Conservation (phyloP, 495 filamentous ascomycete species). For the Daldinia grandis region DNA sequence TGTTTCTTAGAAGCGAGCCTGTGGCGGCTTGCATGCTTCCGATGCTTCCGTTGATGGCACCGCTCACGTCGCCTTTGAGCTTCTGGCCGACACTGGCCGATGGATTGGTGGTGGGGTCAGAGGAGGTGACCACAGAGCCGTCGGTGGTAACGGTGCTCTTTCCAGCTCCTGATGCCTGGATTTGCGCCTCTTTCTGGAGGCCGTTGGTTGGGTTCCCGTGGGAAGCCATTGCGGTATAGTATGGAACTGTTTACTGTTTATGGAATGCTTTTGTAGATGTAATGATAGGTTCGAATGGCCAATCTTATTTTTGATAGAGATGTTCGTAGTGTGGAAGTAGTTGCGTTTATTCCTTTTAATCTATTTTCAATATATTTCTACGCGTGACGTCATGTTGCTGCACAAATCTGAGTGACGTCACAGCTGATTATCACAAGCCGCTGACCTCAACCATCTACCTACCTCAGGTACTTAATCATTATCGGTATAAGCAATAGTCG, state of each 20-base stretch:
- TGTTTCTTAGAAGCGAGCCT: slow-evolving; percentile 32
- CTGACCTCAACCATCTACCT: neutral
- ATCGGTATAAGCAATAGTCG: too few relatives aligned
- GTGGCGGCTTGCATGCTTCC: slow-evolving; percentile 36
- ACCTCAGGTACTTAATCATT: too few relatives aligned
- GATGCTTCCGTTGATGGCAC: slow-evolving; percentile 32
- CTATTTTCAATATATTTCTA: neutral
- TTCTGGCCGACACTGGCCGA: slow-evolving; percentile 30
- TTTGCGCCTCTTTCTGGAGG: slow-evolving; percentile 20
- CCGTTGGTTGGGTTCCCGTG: slow-evolving; percentile 29
- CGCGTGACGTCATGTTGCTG: neutral
- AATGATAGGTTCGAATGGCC: neutral
- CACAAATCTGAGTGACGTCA: neutral
- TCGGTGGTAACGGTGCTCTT: slow-evolving; percentile 20
- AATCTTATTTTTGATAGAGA: neutral
- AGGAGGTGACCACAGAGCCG: slow-evolving; percentile 30
- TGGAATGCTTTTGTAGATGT: neutral
- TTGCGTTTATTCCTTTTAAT: neutral
- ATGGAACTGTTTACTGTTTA: neutral
- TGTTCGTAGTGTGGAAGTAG: neutral
- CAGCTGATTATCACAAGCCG: neutral
- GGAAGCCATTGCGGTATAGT: slow-evolving; percentile 25
- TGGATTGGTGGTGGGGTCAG: slow-evolving; percentile 37
- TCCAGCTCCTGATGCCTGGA: slow-evolving; percentile 10
- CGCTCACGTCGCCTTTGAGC: slow-evolving; percentile 39